Percentiles rank a stretch among this genome's conserved stretches.
Evolutionary conservation across 2,329 filamentous ascomycete genomes (phyloP).

Genomic region (Microsporum canis): DNA sequence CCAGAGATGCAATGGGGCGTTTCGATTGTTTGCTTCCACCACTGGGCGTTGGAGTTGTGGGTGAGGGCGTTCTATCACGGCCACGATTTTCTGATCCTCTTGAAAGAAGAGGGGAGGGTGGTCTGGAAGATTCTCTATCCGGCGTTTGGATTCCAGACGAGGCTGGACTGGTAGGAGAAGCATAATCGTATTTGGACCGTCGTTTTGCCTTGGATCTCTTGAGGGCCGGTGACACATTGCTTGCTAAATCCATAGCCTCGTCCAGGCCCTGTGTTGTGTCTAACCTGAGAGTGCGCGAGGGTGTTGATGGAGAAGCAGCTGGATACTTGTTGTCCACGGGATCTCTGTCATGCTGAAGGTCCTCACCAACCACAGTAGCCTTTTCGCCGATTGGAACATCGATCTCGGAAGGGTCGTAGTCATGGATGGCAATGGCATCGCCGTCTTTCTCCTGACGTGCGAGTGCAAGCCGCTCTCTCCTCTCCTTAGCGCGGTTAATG

Average conservation of each 20-base stretch:
- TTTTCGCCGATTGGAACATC: slow-evolving; percentile 51
- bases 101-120: neutral
- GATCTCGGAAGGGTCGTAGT: slow-evolving; percentile 43
- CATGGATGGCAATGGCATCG: slow-evolving; percentile 27
- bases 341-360: neutral
- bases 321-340: neutral
- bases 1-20: slow-evolving; percentile 17
- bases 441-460: slow-evolving; percentile 15
- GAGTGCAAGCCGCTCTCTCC: slow-evolving; percentile 17
- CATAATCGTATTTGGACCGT: slow-evolving; percentile 29
- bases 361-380: slow-evolving; percentile 6
- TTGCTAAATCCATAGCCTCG: slow-evolving; percentile 17
- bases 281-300: neutral
- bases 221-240: slow-evolving; percentile 24
- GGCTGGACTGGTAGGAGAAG: slow-evolving; percentile 20
- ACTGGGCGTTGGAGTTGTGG: neutral
- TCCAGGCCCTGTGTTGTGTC: slow-evolving; percentile 12
- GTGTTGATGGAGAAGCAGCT: neutral
- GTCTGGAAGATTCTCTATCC: slow-evolving; percentile 14
- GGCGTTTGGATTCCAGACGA: slow-evolving; percentile 16
- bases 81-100: slow-evolving; percentile 9
- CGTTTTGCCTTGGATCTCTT: slow-evolving; percentile 34
- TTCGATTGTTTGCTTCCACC: slow-evolving; percentile 11
- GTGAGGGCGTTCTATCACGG: slow-evolving; percentile 9
- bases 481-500: slow-evolving; percentile 33